Evolutionary conservation across 2,329 filamentous ascomycete genomes (phyloP), one percentile per base, ranked within the genome.

Genomic region (Talaromyces verruculosus): DNA sequence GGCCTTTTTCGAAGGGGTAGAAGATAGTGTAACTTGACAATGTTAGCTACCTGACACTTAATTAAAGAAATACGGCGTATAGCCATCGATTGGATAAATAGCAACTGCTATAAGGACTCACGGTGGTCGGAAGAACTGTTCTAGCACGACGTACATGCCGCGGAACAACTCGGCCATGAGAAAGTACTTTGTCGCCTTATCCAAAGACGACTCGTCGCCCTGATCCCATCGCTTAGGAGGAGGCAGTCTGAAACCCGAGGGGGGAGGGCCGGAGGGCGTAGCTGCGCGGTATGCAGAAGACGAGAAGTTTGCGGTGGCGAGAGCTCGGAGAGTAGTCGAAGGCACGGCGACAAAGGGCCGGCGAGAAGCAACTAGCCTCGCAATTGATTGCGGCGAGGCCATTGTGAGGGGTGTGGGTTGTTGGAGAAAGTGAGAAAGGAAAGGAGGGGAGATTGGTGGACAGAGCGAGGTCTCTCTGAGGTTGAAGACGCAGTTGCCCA

Each of bases 1-100:
- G 95, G 58, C 95, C 95, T 86, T 99, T 99, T 80, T 99, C 95
- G 81, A 97, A 99, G 51, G 95, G 95, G 78, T 99, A 99, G 84
- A 88, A 97, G 77, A 99, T 99, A 61, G 95, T 99, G 82, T 98
- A 97, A 74, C 93, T 97, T 74, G n/a, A 62, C 61, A 47, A 45
- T 25, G 30, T 68, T 51, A 64, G 65, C 55, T 41, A 25, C 8
- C 7, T 28, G 13, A 43, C 7, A n/a, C 17, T 43, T n/a, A 1
- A 1, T n/a, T 5, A 33, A 30, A 30, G 22, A 13, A 49, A 22
- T 17, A 28, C 47, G 10, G 47, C 47, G 13, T 51, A 15, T 51
- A 30, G 19, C 19, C n/a, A 15, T 57, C 19, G 15, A 37, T 39
- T 37, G n/a, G 13, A 15, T 11, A 1, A 4, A 57, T 39, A 7